These are phyloP conservation scores for Ochromonadaceae sp. DNA, from an alignment of 352 stramenopile genomes.

Conservation along the genomic window DNA sequence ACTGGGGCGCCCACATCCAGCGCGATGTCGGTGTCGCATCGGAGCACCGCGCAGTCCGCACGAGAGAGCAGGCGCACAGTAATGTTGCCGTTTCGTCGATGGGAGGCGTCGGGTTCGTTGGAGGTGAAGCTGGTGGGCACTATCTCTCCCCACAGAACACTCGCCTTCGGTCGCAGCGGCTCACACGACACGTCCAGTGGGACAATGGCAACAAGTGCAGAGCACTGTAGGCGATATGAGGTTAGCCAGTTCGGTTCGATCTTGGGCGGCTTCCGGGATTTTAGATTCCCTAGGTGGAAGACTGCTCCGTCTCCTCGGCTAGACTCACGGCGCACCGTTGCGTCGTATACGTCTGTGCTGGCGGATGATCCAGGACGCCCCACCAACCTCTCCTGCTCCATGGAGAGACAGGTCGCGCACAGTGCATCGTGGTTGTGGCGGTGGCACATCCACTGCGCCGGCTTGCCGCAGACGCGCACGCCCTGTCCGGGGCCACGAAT, in stretches of 20 bases:
- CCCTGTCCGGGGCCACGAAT: background rate
- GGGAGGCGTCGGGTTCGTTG: background rate
- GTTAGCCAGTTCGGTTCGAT: background rate
- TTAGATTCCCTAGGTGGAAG: background rate
- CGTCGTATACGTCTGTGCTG: conserved; percentile 13
- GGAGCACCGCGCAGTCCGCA: background rate
- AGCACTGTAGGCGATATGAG: background rate
- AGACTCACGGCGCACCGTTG: background rate
- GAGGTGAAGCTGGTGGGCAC: background rate
- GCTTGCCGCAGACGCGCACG: background rate
- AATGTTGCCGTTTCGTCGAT: background rate
- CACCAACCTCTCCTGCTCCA: no score
- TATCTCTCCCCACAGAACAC: conserved; percentile 4
- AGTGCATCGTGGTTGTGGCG: background rate
- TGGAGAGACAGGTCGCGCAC: background rate
- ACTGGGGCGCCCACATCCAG: background rate
- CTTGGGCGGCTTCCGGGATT: background rate
- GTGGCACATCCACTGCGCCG: background rate
- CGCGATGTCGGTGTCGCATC: background rate
- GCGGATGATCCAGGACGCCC: background rate
- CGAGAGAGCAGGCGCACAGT: background rate
- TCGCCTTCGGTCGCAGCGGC: background rate
- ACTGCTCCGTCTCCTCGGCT: background rate
- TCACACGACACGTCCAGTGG: background rate
- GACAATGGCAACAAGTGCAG: background rate